These are phyloP conservation scores for Truncatella angustata DNA, from an alignment of 2,329 filamentous ascomycete genomes.

Conservation along the genomic window DNA sequence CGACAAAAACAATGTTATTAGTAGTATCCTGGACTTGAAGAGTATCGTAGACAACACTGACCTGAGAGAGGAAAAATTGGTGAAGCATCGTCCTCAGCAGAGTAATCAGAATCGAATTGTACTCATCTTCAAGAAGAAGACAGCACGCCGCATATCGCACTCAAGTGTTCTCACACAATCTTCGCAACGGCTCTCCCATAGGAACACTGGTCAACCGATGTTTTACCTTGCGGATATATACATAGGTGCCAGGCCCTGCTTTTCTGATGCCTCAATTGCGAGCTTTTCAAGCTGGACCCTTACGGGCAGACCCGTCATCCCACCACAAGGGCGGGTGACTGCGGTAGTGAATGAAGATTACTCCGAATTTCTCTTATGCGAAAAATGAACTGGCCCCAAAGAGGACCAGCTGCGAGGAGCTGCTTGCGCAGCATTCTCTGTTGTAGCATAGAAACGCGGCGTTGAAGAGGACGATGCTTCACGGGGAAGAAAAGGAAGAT, in stretches of 20 bases:
- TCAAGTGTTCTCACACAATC: slow-evolving; percentile 88
- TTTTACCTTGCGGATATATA: slow-evolving; percentile 33
- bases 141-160: slow-evolving; percentile 91
- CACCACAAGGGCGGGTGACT: slow-evolving; percentile 41
- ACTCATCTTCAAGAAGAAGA: slow-evolving; percentile 39
- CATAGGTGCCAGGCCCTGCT: slow-evolving; percentile 54
- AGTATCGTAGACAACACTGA: slow-evolving; percentile 21
- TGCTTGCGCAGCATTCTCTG: slow-evolving; percentile 50
- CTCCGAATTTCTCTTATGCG: slow-evolving; percentile 99
- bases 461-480: slow-evolving; percentile 83
- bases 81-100: slow-evolving; percentile 77
- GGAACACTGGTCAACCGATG: slow-evolving; percentile 46
- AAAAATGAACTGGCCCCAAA: slow-evolving; percentile 15
- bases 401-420: slow-evolving; percentile 29
- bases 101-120: slow-evolving; percentile 94
- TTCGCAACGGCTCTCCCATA: slow-evolving; percentile 93
- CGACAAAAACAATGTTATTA: slow-evolving; percentile 22
- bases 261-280: slow-evolving; percentile 91
- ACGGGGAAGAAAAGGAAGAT: slow-evolving; percentile 35
- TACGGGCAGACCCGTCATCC: slow-evolving; percentile 66
- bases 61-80: slow-evolving; percentile 32
- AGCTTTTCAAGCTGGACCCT: slow-evolving; percentile 83
- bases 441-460: slow-evolving; percentile 96
- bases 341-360: slow-evolving; percentile 70
- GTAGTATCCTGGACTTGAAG: slow-evolving; percentile 25